Base-by-base conservation (phyloP, 2,329 filamentous ascomycete genomes). In the Zymoseptoria tritici region DNA sequence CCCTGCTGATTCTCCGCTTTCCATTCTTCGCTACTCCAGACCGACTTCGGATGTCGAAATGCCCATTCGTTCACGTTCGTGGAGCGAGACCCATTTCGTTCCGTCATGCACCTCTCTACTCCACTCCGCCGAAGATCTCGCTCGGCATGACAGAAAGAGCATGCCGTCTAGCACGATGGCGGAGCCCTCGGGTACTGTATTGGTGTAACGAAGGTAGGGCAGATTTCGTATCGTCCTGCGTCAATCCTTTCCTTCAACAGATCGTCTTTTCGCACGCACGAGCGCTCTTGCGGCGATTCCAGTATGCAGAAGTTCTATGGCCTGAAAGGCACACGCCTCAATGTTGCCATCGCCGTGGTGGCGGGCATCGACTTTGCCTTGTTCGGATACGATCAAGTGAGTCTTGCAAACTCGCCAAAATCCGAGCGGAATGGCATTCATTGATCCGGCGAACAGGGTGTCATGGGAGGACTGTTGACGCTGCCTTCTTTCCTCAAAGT, bases 381-480 rank as follows among this genome's bases (percentile, higher is more conserved):
- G 6, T 64, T 66, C 49, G 64, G 64, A 7, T 66, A 66, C 61
- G 64, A 66, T 57, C 61, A 64, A 60, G 58, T 58, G 49, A 24
- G 51, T 52, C 19, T 73, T 61, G 74, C 76, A 2, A 2, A 7
- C n/a, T 13, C 36, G n/a, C 5, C 13, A 46, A 16, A 7, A 46
- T 46, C 13, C 2, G 13, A n/a, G 16, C 1, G 2, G 26, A 29
- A 29, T 29, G 26, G 36, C 36, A 46, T 76, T 65, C 54, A 55
- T 19, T 16, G 53, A 21, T 36, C 11, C 36, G 36, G 36, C 36
- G 13, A 46, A 52, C 24, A 60, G 56, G 76, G 75, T 69, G 75
- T 78, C 3, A 77, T 76, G 20, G 76, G 76, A 55, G 76, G 76
- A 55, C 70, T 79, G 11, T 66, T 79, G 56, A 76, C 74, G 9